These are phyloP conservation scores for Odontarrhena argentea DNA, from an alignment of 345 rosid species.

Conservation along the genomic window DNA sequence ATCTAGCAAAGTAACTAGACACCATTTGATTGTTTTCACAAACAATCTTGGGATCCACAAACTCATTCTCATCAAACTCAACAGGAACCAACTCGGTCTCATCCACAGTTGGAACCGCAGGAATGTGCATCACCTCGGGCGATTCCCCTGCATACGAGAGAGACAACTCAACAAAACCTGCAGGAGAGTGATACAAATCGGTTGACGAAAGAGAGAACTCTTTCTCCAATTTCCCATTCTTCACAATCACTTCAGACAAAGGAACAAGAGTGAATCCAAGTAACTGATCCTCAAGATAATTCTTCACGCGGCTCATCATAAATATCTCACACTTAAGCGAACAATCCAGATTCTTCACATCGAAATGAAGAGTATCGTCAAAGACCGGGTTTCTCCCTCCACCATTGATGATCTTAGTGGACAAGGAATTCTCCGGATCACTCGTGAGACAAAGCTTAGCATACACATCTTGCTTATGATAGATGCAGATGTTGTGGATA, in stretches of 20 bases:
- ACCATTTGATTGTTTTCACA: slow-evolving; percentile 95
- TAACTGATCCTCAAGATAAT: slow-evolving; percentile 95
- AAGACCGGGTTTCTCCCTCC: slow-evolving; percentile 98
- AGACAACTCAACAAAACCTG: slow-evolving; percentile 86
- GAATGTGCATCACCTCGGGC: slow-evolving; percentile 78
- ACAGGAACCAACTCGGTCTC: slow-evolving; percentile 46
- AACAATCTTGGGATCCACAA: slow-evolving; percentile 81
- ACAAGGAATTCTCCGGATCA: slow-evolving; percentile 64
- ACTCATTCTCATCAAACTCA: slow-evolving; percentile 77
- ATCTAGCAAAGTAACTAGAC: slow-evolving; percentile 72
- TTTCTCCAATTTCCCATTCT: slow-evolving; percentile 71
- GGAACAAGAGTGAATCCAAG: slow-evolving; percentile 92
- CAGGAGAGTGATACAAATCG: slow-evolving; percentile 89
- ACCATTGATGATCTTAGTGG: slow-evolving; percentile 92
- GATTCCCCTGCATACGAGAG: slow-evolving; percentile 70
- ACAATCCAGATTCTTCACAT: slow-evolving; percentile 64
- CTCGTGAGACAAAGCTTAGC: slow-evolving; percentile 89
- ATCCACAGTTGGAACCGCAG: slow-evolving; percentile 41
- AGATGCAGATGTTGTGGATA: slow-evolving; percentile 96
- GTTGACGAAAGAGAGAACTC: slow-evolving; percentile 95
- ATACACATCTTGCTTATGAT: slow-evolving; percentile 98
- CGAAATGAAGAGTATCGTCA: slow-evolving; percentile 64
- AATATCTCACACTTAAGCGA: slow-evolving; percentile 91
- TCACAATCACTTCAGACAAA: slow-evolving; percentile 73
- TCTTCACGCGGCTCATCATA: slow-evolving; percentile 98